Conservation (phyloP, 768 basidiomycete genomes). For the Jaapia argillacea region DNA sequence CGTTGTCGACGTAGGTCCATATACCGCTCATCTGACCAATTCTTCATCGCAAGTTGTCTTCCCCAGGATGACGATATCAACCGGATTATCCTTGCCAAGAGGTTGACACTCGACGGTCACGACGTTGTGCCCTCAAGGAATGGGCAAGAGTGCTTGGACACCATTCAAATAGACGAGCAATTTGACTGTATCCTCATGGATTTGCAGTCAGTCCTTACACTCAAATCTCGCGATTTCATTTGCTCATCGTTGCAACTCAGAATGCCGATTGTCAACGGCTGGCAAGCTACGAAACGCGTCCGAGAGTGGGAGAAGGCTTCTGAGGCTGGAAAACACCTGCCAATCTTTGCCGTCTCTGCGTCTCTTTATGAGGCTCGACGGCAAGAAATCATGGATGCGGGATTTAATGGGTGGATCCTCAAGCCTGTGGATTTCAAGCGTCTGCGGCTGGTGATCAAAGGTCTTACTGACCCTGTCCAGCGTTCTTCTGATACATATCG, state of each 20-base stretch:
- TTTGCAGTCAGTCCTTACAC: slow-evolving; percentile 50
- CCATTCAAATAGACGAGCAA: slow-evolving; percentile 40
- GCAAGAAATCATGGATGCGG: slow-evolving; percentile 36
- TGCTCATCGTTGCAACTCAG: slow-evolving; percentile 25
- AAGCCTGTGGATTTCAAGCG: slow-evolving; percentile 78
- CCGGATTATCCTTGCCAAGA: slow-evolving; percentile 56
- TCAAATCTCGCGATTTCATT: not conserved
- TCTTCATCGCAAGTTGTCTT: too few relatives aligned
- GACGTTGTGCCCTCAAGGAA: slow-evolving; percentile 56
- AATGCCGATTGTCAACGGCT: slow-evolving; percentile 76
- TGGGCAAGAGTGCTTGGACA: slow-evolving; percentile 66
- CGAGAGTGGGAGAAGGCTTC: slow-evolving; percentile 42
- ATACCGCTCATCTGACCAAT: not conserved
- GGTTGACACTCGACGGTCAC: slow-evolving; percentile 57
- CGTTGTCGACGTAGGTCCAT: slow-evolving; percentile 50
- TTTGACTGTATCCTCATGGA: slow-evolving; percentile 80
- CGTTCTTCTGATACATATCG: slow-evolving; percentile 43
- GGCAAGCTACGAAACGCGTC: slow-evolving; percentile 57
- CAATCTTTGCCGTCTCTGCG: slow-evolving; percentile 77
- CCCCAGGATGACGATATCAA: slow-evolving; percentile 71
- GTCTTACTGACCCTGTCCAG: slow-evolving; percentile 42
- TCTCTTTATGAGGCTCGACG: slow-evolving; percentile 53
- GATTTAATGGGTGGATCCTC: slow-evolving; percentile 77
- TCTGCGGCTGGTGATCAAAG: slow-evolving; percentile 45
- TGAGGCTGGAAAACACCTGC: too few relatives aligned